Percentiles rank a stretch among this genome's conserved stretches.
phyloP scores from a whole-genome alignment of 306 rosid species.

The Arachis hypogaea region DNA sequence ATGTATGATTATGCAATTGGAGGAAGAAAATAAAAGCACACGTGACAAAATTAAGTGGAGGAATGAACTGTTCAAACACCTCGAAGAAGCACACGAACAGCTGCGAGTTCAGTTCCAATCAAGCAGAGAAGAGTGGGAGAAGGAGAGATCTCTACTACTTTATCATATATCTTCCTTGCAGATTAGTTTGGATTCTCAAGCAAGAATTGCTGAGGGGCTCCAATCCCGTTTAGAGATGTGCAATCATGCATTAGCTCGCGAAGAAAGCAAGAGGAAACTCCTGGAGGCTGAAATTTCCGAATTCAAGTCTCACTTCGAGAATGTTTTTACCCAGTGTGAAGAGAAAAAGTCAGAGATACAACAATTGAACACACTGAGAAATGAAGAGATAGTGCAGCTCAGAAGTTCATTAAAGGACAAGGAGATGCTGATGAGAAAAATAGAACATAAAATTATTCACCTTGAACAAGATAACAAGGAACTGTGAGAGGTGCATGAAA shows the following conservation, averaged over 20 bases:
- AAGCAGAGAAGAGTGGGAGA: constrained; percentile 62
- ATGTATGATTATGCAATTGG: constrained; percentile 53
- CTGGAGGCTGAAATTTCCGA: constrained; percentile 67
- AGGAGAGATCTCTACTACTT: constrained; percentile 49
- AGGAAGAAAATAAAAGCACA: constrained; percentile 54
- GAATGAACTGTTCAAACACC: constrained; percentile 68
- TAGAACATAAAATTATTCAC: constrained; percentile 44
- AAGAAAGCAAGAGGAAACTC: constrained; percentile 70
- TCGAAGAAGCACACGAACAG: constrained; percentile 67
- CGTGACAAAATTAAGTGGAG: constrained; percentile 73
- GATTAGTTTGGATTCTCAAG: constrained; percentile 60
- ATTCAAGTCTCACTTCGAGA: constrained; percentile 47
- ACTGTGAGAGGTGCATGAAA: constrained; percentile 50
- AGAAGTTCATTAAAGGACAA: constrained; percentile 51
- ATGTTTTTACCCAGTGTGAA: constrained; percentile 49
- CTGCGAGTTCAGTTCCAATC: constrained; percentile 51
- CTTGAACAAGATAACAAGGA: constrained; percentile 73
- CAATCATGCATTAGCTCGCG: constrained; percentile 69
- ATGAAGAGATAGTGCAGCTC: constrained; percentile 60
- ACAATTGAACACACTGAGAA: constrained; percentile 44
- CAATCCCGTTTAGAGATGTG: constrained; percentile 69
- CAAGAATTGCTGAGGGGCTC: constrained; percentile 55
- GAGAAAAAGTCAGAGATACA: constrained; percentile 59
- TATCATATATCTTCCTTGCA: constrained; percentile 57
- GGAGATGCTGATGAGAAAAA: constrained; percentile 50